Base-by-base conservation (phyloP, 352 stramenopile genomes). In the Poterioochromonas sp. region DNA sequence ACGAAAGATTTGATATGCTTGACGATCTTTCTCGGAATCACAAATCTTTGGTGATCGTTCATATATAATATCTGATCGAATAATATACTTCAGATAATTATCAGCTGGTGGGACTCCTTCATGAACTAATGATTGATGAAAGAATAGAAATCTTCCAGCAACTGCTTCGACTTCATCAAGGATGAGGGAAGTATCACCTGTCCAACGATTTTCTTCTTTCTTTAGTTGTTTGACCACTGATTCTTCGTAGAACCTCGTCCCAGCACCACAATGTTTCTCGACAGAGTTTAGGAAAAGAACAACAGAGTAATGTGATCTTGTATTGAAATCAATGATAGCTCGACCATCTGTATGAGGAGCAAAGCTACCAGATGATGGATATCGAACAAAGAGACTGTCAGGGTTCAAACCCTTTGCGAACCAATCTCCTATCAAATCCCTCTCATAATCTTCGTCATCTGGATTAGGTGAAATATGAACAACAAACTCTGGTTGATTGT, bases 61-160 rank as follows among this genome's bases (percentile, higher is more conserved):
- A 37, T 79, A 83, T 71, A 83, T 83, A n/a, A 83, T 40, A 68
- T 83, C 80, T 26, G 78, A 80, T n/a, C 80, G 77, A 47, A 83
- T 82, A n/a, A 83, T 83, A 41, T 83, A 83, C 64, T 83, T 83
- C 41, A 41, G 39, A 40, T 65, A 64, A 35, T 64, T 41, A 32
- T 35, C 20, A 0, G 54, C 47, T 26, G 68, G 37, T 41, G 37
- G 41, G 8, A 83, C 73, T 5, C 80, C 80, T 70, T 83, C 77
- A 39, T 83, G 80, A n/a, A 83, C 62, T 1, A 80, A 49, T 44
- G 74, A 65, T 58, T 83, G 80, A 63, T 81, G 68, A 69, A 83
- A 83, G 8, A 82, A 47, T 29, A 82, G 40, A 34, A 82, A 77
- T 62, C 80, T 54, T 20, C 80, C 80, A 35, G 76, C 71, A 29